Evolutionary conservation across 345 rosid genomes (phyloP).

Genomic region (Populus nigra): DNA sequence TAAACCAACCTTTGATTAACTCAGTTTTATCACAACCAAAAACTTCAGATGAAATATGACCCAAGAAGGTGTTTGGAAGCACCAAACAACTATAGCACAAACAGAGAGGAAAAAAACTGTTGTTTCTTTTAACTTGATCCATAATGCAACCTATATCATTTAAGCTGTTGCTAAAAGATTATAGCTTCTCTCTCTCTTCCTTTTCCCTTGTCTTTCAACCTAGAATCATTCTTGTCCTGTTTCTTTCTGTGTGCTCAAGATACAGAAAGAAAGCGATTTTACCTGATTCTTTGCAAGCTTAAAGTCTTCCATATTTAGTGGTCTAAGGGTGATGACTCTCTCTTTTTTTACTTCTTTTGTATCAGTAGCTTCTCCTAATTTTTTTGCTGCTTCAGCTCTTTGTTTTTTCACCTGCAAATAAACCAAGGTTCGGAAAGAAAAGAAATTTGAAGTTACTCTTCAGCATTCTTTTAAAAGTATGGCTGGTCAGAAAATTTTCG

Average conservation of each 20-base stretch:
- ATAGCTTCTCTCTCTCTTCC: background rate
- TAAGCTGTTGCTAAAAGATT: too few relatives aligned
- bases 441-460: background rate
- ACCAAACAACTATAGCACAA: background rate
- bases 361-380: conserved; percentile 14
- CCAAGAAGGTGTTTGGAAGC: too few relatives aligned
- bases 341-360: conserved; percentile 37
- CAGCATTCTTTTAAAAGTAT: background rate
- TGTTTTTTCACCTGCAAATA: conserved; percentile 54
- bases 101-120: background rate
- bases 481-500: background rate
- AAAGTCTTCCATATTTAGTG: conserved; percentile 73
- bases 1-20: too few relatives aligned
- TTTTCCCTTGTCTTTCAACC: background rate
- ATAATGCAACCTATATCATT: background rate
- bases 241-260: background rate
- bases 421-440: background rate
- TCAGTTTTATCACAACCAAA: too few relatives aligned
- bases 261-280: background rate
- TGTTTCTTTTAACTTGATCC: background rate
- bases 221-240: background rate
- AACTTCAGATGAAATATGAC: too few relatives aligned
- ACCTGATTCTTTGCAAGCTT: conserved; percentile 84
- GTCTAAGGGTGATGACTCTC: conserved; percentile 62
- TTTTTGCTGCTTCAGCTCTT: conserved; percentile 41